Percentiles rank a stretch among this genome's conserved stretches.
These are phyloP conservation scores for Cenchrus americanus DNA, from an alignment of 176 grass and related monocot species.

Conservation along the genomic window DNA sequence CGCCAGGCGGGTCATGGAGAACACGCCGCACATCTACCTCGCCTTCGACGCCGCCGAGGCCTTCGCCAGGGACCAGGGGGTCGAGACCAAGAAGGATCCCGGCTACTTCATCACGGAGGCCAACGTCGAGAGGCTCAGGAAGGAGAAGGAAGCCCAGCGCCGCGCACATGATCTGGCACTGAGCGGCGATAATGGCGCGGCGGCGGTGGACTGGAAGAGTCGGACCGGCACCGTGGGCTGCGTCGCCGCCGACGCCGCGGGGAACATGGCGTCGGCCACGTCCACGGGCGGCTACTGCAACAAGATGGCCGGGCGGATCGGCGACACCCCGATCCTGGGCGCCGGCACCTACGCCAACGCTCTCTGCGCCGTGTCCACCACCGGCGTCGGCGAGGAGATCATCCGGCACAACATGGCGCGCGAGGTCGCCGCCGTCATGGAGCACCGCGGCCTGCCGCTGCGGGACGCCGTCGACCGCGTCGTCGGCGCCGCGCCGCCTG, in stretches of 20 bases:
- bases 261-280: conserved; percentile 70
- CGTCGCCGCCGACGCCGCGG: conserved; percentile 63
- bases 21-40: conserved; percentile 86
- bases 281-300: conserved; percentile 87
- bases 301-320: conserved; percentile 84
- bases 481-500: conserved; percentile 46
- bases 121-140: conserved; percentile 67
- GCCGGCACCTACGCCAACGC: conserved; percentile 78
- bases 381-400: conserved; percentile 76
- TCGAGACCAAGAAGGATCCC: conserved; percentile 68
- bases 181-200: no score
- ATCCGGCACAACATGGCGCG: conserved; percentile 62
- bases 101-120: conserved; percentile 72
- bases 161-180: no score
- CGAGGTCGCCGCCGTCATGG: conserved; percentile 68
- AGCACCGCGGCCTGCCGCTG: conserved; percentile 61
- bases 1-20: conserved; percentile 81
- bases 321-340: conserved; percentile 81
- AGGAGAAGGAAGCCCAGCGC: conserved; percentile 59
- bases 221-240: conserved; percentile 83
- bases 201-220: conserved; percentile 42
- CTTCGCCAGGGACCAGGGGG: conserved; percentile 79
- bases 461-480: conserved; percentile 58
- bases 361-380: conserved; percentile 79
- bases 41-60: conserved; percentile 78